Evolutionary conservation across 2,329 filamentous ascomycete species (phyloP).

Genomic region (Pseudocercospora musae): DNA sequence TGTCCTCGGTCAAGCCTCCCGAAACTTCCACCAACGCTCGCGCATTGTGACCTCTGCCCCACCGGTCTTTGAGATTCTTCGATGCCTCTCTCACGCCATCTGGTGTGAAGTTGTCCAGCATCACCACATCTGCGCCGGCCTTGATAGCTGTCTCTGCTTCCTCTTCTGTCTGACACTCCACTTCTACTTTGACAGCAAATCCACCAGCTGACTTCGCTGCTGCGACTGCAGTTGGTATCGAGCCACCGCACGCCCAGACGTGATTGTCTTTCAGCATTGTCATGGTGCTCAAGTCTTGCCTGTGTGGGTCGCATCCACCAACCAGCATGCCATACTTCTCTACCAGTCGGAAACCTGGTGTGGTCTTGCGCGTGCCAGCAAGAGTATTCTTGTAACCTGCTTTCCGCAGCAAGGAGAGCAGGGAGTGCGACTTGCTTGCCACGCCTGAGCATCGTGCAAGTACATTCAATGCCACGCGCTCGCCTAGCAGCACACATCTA

Average conservation of each 20-base stretch:
- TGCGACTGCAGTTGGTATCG: conserved; percentile 79
- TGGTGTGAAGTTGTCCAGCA: conserved; percentile 92
- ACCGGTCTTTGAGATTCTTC: conserved; percentile 71
- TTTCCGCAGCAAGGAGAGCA: conserved; percentile 52
- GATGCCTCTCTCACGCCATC: conserved; percentile 75
- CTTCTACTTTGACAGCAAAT: conserved; percentile 91
- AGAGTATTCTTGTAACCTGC: conserved; percentile 77
- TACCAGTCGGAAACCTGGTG: conserved; percentile 88
- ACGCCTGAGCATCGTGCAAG: conserved; percentile 89
- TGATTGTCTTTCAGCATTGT: conserved; percentile 99
- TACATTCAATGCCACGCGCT: conserved; percentile 87
- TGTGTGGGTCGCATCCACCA: conserved; percentile 85
- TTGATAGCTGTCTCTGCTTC: conserved; percentile 89
- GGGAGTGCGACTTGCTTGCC: conserved; percentile 59
- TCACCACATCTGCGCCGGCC: conserved; percentile 90
- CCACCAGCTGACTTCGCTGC: conserved; percentile 82
- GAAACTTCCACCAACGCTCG: conserved; percentile 81
- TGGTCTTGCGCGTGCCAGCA: conserved; percentile 96
- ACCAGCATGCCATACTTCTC: conserved; percentile 98
- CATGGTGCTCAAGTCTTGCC: conserved; percentile 86
- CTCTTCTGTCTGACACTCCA: conserved; percentile 83
- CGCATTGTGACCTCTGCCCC: conserved; percentile 61
- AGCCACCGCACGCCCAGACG: conserved; percentile 79
- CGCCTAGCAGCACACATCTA: conserved; percentile 79
- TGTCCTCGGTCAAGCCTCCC: conserved; percentile 80